phyloP scores from a whole-genome alignment of 2,329 filamentous ascomycete species.

The Aspergillus terreus region DNA sequence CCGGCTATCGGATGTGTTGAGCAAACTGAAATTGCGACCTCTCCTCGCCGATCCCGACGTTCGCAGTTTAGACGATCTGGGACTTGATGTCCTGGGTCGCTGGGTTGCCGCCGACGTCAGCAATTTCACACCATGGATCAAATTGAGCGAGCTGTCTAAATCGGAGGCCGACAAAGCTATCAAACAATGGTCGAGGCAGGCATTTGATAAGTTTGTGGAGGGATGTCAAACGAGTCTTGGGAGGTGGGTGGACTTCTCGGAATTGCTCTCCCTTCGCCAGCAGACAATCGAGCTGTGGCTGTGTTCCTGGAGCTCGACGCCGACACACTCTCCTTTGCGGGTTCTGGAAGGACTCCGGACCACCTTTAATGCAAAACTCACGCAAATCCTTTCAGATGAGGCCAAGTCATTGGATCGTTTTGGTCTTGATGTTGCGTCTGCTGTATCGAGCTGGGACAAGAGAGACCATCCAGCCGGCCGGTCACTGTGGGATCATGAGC shows the following conservation, averaged over 20 bases:
- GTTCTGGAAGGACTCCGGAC: conserved; percentile 67
- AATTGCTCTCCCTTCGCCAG: conserved; percentile 66
- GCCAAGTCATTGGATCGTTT: conserved; percentile 63
- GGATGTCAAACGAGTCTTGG: conserved; percentile 60
- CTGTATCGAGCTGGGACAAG: conserved; percentile 59
- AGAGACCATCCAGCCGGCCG: conserved; percentile 49
- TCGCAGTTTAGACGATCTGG: conserved; percentile 63
- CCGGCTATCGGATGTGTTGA: conserved; percentile 66
- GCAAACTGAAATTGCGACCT: conserved; percentile 63
- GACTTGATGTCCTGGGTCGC: conserved; percentile 70
- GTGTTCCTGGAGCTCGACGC: conserved; percentile 60
- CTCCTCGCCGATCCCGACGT: conserved; percentile 70
- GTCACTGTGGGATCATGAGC: conserved; percentile 65
- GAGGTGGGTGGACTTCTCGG: conserved; percentile 61
- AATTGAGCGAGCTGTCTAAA: conserved; percentile 70
- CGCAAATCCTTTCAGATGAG: conserved; percentile 60
- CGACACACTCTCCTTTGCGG: conserved; percentile 49
- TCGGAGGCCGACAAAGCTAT: conserved; percentile 59
- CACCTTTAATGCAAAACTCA: conserved; percentile 65
- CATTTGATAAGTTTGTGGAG: conserved; percentile 57
- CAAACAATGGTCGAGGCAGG: conserved; percentile 60
- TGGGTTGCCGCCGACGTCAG: conserved; percentile 82
- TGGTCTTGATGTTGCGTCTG: conserved; percentile 60
- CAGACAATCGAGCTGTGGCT: conserved; percentile 73
- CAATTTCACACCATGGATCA: conserved; percentile 82